These are phyloP conservation scores for Nasturtium officinale DNA, from an alignment of 345 rosid genomes.

Conservation along the genomic window DNA sequence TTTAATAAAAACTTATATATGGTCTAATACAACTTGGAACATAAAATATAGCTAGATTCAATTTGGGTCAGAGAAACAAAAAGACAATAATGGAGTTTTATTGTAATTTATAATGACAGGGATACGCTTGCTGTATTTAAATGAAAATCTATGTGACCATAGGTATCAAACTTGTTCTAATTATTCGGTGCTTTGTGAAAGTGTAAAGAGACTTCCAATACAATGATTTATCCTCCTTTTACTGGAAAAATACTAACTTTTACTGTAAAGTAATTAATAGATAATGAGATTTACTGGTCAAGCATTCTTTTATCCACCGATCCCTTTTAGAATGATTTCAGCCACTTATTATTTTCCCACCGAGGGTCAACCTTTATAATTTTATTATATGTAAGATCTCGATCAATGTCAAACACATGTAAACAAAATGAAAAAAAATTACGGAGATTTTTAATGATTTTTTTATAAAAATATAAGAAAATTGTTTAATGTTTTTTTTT, in stretches of 20 bases:
- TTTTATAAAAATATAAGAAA: background rate
- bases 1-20: background rate
- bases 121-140: background rate
- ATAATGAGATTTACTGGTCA: constrained; percentile 26
- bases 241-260: constrained; percentile 29
- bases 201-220: constrained; percentile 39
- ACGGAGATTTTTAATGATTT: background rate
- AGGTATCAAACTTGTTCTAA: constrained; percentile 14
- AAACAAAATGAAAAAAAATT: background rate
- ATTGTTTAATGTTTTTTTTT: background rate
- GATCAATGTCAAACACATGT: constrained; percentile 14
- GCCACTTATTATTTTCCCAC: constrained; percentile 7
- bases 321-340: constrained; percentile 12
- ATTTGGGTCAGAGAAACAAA: background rate
- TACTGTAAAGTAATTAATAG: constrained; percentile 28
- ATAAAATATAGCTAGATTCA: background rate
- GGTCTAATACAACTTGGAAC: background rate
- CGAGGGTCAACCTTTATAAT: constrained; percentile 33
- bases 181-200: constrained; percentile 39
- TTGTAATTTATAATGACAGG: constrained; percentile 11
- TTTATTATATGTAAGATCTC: constrained; percentile 6
- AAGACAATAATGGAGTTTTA: background rate
- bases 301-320: constrained; percentile 30
- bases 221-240: constrained; percentile 29
- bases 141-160: constrained; percentile 9